A percentile compares a stretch with the other conserved stretches of the same genome.
These are phyloP conservation scores for Macrolepiota dolichaula DNA, from an alignment of 768 basidiomycete species.

Conservation along the genomic window DNA sequence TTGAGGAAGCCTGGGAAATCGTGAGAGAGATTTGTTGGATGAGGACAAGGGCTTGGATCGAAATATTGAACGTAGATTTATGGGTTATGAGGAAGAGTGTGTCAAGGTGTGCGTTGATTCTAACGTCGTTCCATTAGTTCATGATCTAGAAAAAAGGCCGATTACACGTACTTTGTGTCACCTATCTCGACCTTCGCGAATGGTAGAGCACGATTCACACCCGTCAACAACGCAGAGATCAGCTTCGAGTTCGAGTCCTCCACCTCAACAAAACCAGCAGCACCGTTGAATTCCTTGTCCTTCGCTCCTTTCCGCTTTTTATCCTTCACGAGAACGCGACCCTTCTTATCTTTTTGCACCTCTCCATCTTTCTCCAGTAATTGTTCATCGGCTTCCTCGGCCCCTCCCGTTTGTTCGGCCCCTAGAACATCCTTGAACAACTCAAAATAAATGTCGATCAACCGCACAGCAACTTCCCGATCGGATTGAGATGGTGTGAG, in stretches of 20 bases:
- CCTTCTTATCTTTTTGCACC: slow-evolving; percentile 24
- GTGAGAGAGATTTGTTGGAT: slow-evolving; percentile 79
- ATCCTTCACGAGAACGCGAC: slow-evolving; percentile 8
- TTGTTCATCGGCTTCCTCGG: slow-evolving; percentile 37
- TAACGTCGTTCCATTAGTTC: slow-evolving; percentile 22
- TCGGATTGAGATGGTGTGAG: slow-evolving; percentile 54
- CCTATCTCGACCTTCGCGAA: slow-evolving; percentile 80
- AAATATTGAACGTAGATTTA: slow-evolving; percentile 94
- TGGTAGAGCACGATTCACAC: slow-evolving; percentile 92
- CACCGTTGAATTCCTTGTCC: slow-evolving; percentile 46
- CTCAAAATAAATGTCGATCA: slow-evolving; percentile 92
- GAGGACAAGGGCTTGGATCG: slow-evolving; percentile 85
- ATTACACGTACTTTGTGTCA: slow-evolving; percentile 51
- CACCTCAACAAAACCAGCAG: slow-evolving; percentile 68
- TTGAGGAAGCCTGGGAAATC: slow-evolving; percentile 34
- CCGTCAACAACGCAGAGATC: slow-evolving; percentile 87
- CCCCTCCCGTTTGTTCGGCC: slow-evolving; percentile 37
- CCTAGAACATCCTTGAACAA: slow-evolving; percentile 88
- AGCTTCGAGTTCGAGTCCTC: slow-evolving; percentile 80
- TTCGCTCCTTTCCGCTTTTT: slow-evolving; percentile 37
- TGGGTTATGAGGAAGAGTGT: slow-evolving; percentile 95
- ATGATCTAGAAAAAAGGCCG: neutral
- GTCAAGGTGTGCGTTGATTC: slow-evolving; percentile 84
- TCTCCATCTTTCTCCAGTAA: slow-evolving; percentile 28
- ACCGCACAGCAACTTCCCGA: slow-evolving; percentile 65